Evolutionary conservation across 768 basidiomycete species (phyloP), one percentile per base, ranked within the genome.

Genomic region (Lentinula sp.): DNA sequence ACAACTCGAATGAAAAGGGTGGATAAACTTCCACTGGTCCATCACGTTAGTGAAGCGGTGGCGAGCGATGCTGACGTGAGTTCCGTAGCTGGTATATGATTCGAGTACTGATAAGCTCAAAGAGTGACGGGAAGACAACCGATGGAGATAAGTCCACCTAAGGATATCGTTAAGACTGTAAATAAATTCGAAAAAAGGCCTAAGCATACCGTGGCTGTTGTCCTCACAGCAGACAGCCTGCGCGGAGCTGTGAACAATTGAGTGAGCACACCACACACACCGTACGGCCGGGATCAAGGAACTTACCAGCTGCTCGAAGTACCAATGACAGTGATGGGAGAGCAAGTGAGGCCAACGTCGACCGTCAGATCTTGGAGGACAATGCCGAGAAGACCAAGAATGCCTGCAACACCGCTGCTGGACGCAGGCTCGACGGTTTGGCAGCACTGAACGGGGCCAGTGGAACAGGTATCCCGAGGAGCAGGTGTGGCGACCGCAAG

Each of bases 311-410:
- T 11, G 15, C 16, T 52, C 15, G 9, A 60, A 55, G 0, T 65
- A 67, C 18, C 52, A 23, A 65, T 21, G 13, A 48, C 21, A 18
- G 28, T 42, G 28, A 45, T n/a, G 23, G 56, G 52, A 16, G 48
- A 28, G 57, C 65, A 65, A 3, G 40, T 37, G 15, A 51, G 28
- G 15, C 28, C 57, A 16, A 64, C 49, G 23, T 21, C 2, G 34
- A 50, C 46, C 31, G 15, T 34, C 7, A 35, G 7, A 16, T 42
- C 88, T 5, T 89, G 80, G 4, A 91, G 74, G 69, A 88, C 89
- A 57, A 68, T 64, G 60, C 67, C 68, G 59, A 61, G 7, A n/a
- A 59, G 56, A 15, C 35, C 61, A n/a, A 69, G 52, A 10, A 67
- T 11, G 8, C n/a, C 39, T n/a, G 62, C 42, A 10, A 58, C 61